phyloP scores from a whole-genome alignment of 257 asterid genomes.

The Nicotiana otophora region DNA sequence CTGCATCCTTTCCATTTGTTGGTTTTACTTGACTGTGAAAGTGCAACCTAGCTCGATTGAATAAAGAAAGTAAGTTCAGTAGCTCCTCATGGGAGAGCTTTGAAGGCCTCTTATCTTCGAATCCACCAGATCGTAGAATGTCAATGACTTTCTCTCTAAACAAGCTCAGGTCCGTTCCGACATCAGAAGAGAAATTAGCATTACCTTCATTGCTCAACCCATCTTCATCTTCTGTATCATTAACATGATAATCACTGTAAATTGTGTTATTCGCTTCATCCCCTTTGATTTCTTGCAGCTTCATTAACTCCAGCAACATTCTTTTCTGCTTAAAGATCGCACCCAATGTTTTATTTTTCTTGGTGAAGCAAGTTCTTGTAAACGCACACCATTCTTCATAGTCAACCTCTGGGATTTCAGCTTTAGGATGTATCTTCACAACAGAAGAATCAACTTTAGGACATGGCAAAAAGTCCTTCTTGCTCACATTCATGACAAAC shows the following conservation, averaged over 20 bases:
- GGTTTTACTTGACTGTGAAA: slow-evolving; percentile 44
- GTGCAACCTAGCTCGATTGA: slow-evolving; percentile 64
- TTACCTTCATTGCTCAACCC: slow-evolving; percentile 11
- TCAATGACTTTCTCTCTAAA: slow-evolving; percentile 45
- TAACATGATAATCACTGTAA: slow-evolving; percentile 6
- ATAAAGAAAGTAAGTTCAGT: slow-evolving; percentile 40
- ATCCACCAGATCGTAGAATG: slow-evolving; percentile 47
- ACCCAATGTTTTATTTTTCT: slow-evolving; percentile 84
- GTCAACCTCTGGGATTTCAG: slow-evolving; percentile 51
- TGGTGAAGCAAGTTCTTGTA: slow-evolving; percentile 73
- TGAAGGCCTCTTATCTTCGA: slow-evolving; percentile 76
- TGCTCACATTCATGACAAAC: slow-evolving; percentile 84
- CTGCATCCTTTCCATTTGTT: slow-evolving; percentile 23
- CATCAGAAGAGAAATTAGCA: background rate
- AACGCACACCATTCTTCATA: slow-evolving; percentile 84
- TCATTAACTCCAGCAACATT: slow-evolving; percentile 65
- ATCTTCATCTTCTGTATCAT: slow-evolving; percentile 27
- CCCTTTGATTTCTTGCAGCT: slow-evolving; percentile 22
- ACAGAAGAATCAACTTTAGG: slow-evolving; percentile 93
- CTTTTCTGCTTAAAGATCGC: slow-evolving; percentile 85
- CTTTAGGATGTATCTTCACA: slow-evolving; percentile 60
- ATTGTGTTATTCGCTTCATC: slow-evolving; percentile 7
- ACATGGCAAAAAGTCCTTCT: slow-evolving; percentile 71
- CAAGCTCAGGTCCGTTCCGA: slow-evolving; percentile 19
- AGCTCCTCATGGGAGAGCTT: slow-evolving; percentile 63